Conservation (phyloP, 2,329 filamentous ascomycete species). For the Diaporthe capsici region DNA sequence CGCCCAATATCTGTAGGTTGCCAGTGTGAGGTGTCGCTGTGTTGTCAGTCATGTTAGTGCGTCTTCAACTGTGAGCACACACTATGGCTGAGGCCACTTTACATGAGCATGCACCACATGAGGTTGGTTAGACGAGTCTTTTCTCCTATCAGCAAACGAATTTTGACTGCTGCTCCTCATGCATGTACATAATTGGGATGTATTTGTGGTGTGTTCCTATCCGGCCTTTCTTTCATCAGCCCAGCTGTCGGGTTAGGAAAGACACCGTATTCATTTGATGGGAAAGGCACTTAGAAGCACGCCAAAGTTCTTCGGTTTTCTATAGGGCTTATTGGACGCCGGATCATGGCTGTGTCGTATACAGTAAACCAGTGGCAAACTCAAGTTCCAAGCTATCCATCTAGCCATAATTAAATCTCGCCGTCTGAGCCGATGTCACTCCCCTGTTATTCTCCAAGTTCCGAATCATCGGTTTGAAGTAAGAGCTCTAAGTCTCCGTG, state of each 20-base stretch:
- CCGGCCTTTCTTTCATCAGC: neutral
- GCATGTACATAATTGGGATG: too few species aligned
- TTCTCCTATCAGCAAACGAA: neutral
- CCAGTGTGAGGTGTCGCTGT: neutral
- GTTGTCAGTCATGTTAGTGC: neutral
- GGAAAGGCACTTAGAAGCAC: neutral
- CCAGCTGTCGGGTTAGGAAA: neutral
- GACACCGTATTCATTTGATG: neutral
- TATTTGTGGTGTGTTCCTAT: neutral
- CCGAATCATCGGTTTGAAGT: neutral
- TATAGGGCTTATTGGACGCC: neutral
- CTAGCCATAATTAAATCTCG: neutral
- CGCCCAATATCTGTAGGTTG: neutral
- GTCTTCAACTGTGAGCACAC: neutral
- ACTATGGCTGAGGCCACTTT: neutral
- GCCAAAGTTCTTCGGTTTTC: neutral
- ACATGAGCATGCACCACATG: neutral
- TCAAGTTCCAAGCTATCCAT: neutral
- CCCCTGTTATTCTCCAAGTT: neutral
- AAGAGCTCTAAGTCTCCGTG: neutral
- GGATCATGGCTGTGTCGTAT: neutral
- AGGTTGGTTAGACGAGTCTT: neutral
- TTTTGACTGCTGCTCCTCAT: neutral
- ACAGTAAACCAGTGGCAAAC: neutral
- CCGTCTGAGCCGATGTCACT: neutral